phyloP scores from a whole-genome alignment of 306 rosid genomes.

The Vigna hirtella region DNA sequence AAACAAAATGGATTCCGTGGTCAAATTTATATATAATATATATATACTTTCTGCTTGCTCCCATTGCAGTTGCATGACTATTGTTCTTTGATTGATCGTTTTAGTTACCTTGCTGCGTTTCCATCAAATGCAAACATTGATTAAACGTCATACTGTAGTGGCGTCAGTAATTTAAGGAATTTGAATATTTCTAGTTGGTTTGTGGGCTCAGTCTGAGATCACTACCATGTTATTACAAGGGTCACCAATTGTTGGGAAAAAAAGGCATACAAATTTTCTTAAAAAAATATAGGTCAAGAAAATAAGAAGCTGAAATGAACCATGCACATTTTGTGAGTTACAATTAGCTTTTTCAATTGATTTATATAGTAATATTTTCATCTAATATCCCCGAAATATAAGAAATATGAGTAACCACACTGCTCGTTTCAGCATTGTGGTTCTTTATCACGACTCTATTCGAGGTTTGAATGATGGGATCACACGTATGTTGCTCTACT shows the following conservation, averaged over 20 bases:
- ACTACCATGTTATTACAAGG: background rate
- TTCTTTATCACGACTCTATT: no score
- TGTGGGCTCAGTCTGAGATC: background rate
- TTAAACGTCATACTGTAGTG: background rate
- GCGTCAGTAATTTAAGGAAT: background rate
- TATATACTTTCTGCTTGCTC: background rate
- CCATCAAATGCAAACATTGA: background rate
- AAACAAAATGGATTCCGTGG: constrained; percentile 33
- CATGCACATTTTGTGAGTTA: no score
- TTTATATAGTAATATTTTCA: no score
- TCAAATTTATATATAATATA: background rate
- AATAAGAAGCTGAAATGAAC: no score
- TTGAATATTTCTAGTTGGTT: background rate
- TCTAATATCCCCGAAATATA: no score
- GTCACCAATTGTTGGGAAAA: background rate
- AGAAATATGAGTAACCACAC: no score
- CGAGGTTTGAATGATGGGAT: no score
- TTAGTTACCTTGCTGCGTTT: background rate
- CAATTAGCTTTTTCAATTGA: no score
- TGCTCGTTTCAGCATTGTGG: no score
- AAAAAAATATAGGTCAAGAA: no score
- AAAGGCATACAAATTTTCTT: no score
- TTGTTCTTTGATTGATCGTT: background rate
- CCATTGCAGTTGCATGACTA: background rate
- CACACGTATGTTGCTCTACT: no score